A percentile compares a stretch with the other conserved stretches of the same genome.
Conservation (phyloP, 495 filamentous ascomycete genomes). For the Neurospora discreta region DNA sequence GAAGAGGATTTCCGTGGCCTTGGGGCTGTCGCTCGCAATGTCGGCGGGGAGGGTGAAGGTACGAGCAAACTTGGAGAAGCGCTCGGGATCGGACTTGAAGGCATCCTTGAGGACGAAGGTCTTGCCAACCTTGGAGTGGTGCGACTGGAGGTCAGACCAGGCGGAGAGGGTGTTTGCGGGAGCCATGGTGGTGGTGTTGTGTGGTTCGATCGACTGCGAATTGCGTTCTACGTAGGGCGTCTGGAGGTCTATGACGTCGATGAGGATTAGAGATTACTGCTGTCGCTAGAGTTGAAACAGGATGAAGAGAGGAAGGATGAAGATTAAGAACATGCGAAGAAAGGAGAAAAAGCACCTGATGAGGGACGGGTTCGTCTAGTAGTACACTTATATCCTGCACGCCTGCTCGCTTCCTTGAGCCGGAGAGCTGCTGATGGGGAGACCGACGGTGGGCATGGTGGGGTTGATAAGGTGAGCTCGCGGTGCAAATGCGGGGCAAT, state of each 20-base stretch:
- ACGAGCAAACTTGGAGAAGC: constrained; percentile 83
- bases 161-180: constrained; percentile 72
- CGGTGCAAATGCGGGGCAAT: neutral
- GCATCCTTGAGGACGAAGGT: constrained; percentile 86
- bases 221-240: neutral
- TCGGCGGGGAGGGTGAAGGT: constrained; percentile 72
- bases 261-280: neutral
- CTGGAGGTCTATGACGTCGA: neutral
- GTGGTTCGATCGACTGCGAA: neutral
- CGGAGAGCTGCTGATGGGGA: neutral
- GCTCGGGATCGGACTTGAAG: constrained; percentile 77
- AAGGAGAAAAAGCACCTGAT: neutral
- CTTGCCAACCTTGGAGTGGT: constrained; percentile 72
- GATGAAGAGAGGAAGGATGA: neutral
- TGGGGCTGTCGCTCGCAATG: constrained; percentile 32
- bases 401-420: neutral
- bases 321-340: neutral
- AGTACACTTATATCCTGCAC: neutral
- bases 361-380: neutral
- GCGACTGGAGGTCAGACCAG: constrained; percentile 81
- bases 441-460: neutral
- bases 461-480: neutral
- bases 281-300: neutral
- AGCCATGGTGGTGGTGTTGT: constrained; percentile 28
- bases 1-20: constrained; percentile 68